Conservation (phyloP, 345 rosid species). For the Clarkia xantiana region DNA sequence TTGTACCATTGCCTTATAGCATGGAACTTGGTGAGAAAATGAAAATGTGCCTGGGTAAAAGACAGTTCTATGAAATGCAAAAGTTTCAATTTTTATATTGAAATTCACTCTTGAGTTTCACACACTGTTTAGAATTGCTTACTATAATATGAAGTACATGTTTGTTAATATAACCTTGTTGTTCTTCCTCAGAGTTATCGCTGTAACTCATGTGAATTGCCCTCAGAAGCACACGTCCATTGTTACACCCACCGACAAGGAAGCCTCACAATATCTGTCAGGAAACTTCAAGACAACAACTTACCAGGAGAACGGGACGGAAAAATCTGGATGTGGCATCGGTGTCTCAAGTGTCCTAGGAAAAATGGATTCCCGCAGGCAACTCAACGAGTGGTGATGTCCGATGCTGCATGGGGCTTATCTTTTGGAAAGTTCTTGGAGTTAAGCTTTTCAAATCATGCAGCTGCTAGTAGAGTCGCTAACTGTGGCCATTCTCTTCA, state of each 20-base stretch:
- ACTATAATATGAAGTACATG: not conserved
- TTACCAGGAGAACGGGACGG: conserved; percentile 86
- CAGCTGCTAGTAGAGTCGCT: conserved; percentile 98
- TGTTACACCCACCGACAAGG: conserved; percentile 95
- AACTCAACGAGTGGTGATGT: conserved; percentile 87
- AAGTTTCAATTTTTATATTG: not conserved
- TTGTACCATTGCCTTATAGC: too few species aligned
- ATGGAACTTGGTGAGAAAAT: too few species aligned
- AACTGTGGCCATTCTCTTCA: conserved; percentile 97
- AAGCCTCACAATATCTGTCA: conserved; percentile 86
- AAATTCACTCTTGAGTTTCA: not conserved
- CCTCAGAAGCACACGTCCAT: conserved; percentile 93
- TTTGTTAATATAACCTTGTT: not conserved
- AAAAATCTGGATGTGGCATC: conserved; percentile 99
- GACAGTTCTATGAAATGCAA: too few species aligned
- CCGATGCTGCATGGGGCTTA: conserved; percentile 96
- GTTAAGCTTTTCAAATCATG: conserved; percentile 97
- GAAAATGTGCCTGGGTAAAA: too few species aligned
- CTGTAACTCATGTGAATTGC: conserved; percentile 75
- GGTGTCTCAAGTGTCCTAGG: conserved; percentile 88
- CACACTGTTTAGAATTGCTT: too few species aligned
- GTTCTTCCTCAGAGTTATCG: conserved; percentile 33
- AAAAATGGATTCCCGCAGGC: conserved; percentile 77
- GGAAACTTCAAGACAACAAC: conserved; percentile 43
- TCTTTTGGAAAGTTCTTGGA: conserved; percentile 96